These are phyloP conservation scores for Pilobolus umbonatus DNA, from an alignment of 192 early-diverging fungal genomes.

Conservation along the genomic window DNA sequence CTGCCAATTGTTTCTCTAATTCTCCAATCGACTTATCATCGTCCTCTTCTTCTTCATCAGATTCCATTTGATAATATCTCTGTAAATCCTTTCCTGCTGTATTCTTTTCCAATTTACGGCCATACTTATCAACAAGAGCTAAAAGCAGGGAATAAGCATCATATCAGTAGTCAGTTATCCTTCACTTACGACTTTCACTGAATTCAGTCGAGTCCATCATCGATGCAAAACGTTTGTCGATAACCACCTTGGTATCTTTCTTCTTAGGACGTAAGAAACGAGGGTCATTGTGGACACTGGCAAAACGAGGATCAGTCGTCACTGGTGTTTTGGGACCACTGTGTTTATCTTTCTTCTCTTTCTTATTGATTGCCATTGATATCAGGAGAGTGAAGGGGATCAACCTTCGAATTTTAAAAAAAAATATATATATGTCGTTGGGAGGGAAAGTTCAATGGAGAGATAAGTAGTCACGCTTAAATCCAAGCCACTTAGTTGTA, in stretches of 20 bases:
- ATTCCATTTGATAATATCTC: constrained; percentile 69
- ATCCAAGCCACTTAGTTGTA: no score
- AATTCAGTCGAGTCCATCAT: constrained; percentile 74
- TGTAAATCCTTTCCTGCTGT: constrained; percentile 58
- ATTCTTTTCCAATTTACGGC: constrained; percentile 47
- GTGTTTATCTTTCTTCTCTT: neutral
- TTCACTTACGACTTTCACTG: constrained; percentile 44
- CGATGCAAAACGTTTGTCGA: constrained; percentile 83
- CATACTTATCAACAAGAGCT: constrained; percentile 79
- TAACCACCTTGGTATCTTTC: constrained; percentile 74
- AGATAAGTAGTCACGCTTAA: no score
- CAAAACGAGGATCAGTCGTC: constrained; percentile 70
- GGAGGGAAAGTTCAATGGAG: neutral
- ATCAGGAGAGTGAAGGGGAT: neutral
- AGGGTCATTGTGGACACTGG: constrained; percentile 76
- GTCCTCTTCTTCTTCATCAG: constrained; percentile 39
- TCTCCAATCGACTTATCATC: constrained; percentile 30
- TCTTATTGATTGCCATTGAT: constrained; percentile 14
- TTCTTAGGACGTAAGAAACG: constrained; percentile 71
- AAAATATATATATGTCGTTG: neutral
- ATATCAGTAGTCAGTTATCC: neutral
- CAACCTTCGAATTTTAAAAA: neutral
- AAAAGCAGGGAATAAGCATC: constrained; percentile 9
- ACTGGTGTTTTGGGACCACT: constrained; percentile 13
- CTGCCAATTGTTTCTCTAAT: constrained; percentile 36